Evolutionary conservation across 768 basidiomycete genomes (phyloP).

Genomic region (Leucogyrophana mollusca): DNA sequence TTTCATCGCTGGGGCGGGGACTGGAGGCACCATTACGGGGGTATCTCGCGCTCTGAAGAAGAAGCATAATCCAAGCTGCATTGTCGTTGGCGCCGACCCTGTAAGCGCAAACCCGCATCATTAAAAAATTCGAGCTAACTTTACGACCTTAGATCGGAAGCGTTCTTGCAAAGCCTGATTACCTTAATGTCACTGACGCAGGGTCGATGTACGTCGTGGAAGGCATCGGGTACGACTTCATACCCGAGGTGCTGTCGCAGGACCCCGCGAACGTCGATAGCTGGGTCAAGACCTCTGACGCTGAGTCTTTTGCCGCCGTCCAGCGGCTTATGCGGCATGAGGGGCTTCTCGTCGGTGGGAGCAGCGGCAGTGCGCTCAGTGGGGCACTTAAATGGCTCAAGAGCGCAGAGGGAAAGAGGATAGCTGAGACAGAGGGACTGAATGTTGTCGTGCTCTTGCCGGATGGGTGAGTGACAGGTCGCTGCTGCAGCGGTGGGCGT

Average conservation of each 20-base stretch:
- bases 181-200: slow-evolving; percentile 52
- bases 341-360: slow-evolving; percentile 91
- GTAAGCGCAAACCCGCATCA: slow-evolving; percentile 40
- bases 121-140: slow-evolving; percentile 6
- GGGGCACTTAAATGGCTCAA: slow-evolving; percentile 79
- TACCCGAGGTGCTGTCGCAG: slow-evolving; percentile 84
- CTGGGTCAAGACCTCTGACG: slow-evolving; percentile 88
- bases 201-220: slow-evolving; percentile 73
- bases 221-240: slow-evolving; percentile 96
- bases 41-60: slow-evolving; percentile 78
- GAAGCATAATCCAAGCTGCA: slow-evolving; percentile 66
- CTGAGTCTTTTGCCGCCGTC: slow-evolving; percentile 76
- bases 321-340: slow-evolving; percentile 77
- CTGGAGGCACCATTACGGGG: slow-evolving; percentile 95
- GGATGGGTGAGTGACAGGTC: slow-evolving; percentile 67
- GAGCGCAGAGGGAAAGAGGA: slow-evolving; percentile 58
- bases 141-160: slow-evolving; percentile 68
- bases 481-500: neutral
- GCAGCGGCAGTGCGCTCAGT: slow-evolving; percentile 82
- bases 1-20: slow-evolving; percentile 85
- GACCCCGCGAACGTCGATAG: slow-evolving; percentile 53
- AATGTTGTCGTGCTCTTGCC: slow-evolving; percentile 91
- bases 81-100: slow-evolving; percentile 89
- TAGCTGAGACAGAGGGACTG: slow-evolving; percentile 65
- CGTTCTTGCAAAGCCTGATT: slow-evolving; percentile 72